Percentiles rank a stretch among this genome's conserved stretches.
phyloP scores from a whole-genome alignment of 495 filamentous ascomycete species.

The Talaromyces proteolyticus region DNA sequence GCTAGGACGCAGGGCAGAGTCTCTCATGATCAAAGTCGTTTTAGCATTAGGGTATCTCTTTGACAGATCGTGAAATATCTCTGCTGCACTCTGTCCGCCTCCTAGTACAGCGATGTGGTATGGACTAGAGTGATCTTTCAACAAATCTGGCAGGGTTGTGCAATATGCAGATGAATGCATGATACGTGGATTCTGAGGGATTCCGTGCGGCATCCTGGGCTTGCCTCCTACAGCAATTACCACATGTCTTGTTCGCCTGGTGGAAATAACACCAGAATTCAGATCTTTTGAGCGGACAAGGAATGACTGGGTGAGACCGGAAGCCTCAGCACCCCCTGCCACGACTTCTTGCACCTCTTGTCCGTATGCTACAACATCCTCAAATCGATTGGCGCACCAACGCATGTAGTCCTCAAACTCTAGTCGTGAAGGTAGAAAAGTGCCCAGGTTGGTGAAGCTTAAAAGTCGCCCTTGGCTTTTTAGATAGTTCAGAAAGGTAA shows the following conservation, averaged over 20 bases:
- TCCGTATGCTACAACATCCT: constrained; percentile 69
- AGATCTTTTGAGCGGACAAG: constrained; percentile 47
- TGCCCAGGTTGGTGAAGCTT: constrained; percentile 83
- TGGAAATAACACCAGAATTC: constrained; percentile 42
- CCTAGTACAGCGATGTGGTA: constrained; percentile 81
- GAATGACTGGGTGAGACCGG: constrained; percentile 45
- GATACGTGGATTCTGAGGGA: constrained; percentile 61
- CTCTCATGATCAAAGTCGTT: constrained; percentile 70
- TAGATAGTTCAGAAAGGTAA: constrained; percentile 95
- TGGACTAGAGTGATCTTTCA: constrained; percentile 47
- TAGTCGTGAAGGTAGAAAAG: constrained; percentile 77
- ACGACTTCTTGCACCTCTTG: constrained; percentile 71
- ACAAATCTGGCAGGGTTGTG: constrained; percentile 49
- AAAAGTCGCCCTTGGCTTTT: constrained; percentile 72
- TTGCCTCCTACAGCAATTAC: constrained; percentile 81
- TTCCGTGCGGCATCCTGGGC: constrained; percentile 64
- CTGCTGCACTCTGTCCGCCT: constrained; percentile 86
- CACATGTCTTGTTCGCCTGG: constrained; percentile 67
- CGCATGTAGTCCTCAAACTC: constrained; percentile 95
- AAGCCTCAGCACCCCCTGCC: constrained; percentile 26
- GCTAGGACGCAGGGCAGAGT: constrained; percentile 75
- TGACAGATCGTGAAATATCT: constrained; percentile 89
- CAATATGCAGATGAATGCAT: constrained; percentile 91
- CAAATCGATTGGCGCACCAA: constrained; percentile 84
- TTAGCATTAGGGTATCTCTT: constrained; percentile 74